Percentiles rank a stretch among this genome's conserved stretches.
Evolutionary conservation across 768 basidiomycete species (phyloP).

Genomic region (Coprinopsis sp.): DNA sequence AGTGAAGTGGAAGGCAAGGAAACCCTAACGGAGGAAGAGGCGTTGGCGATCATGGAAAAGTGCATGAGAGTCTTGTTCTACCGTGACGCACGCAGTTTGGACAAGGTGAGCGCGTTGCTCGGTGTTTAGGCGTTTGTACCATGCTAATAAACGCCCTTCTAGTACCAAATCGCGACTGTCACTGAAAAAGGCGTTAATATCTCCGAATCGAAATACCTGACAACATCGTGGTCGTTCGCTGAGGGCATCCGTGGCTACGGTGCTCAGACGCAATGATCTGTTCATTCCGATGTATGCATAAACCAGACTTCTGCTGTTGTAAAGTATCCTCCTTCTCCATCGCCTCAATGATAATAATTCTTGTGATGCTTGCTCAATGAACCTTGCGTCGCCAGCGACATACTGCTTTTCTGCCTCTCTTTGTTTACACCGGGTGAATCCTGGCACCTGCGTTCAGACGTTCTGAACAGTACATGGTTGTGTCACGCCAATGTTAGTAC

Average conservation of each 20-base stretch:
- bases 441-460: too few species aligned
- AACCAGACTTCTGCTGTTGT: too few species aligned
- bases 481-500: too few species aligned
- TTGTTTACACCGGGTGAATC: too few species aligned
- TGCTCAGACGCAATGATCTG: slow-evolving; percentile 78
- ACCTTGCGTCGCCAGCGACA: too few species aligned
- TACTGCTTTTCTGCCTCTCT: too few species aligned
- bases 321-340: too few species aligned
- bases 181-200: slow-evolving; percentile 73
- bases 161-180: slow-evolving; percentile 96
- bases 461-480: too few species aligned
- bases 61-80: slow-evolving; percentile 95
- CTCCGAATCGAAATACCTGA: slow-evolving; percentile 68
- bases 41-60: slow-evolving; percentile 70
- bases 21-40: slow-evolving; percentile 72
- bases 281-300: too few species aligned
- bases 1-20: slow-evolving; percentile 85
- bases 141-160: slow-evolving; percentile 2
- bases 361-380: too few species aligned
- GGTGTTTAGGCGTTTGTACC: not conserved
- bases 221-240: slow-evolving; percentile 89
- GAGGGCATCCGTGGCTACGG: slow-evolving; percentile 91
- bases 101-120: slow-evolving; percentile 64
- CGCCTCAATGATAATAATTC: too few species aligned
- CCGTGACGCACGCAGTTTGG: slow-evolving; percentile 89